These are phyloP conservation scores for Aspergillus bombycis DNA, from an alignment of 2,329 filamentous ascomycete species.

Conservation along the genomic window DNA sequence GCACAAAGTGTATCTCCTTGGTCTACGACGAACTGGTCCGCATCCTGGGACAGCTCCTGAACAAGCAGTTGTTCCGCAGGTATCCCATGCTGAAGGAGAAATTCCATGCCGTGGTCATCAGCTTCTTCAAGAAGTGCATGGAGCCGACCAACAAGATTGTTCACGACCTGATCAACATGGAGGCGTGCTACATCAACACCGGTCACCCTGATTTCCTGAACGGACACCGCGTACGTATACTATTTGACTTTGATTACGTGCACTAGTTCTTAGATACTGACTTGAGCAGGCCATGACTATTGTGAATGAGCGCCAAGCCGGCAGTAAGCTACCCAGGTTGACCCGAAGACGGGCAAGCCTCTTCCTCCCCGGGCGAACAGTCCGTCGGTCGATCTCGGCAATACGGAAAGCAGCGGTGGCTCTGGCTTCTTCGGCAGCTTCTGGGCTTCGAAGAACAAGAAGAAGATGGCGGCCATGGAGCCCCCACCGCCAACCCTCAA, in stretches of 20 bases:
- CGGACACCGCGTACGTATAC: slow-evolving; percentile 72
- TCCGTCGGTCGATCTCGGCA: slow-evolving; percentile 64
- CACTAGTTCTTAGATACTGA: slow-evolving; percentile 20
- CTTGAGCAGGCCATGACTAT: slow-evolving; percentile 81
- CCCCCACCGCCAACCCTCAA: slow-evolving; percentile 89
- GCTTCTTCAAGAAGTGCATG: slow-evolving; percentile 98
- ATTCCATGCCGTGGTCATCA: slow-evolving; percentile 87
- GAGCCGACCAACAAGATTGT: slow-evolving; percentile 98
- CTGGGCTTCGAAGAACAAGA: slow-evolving; percentile 99
- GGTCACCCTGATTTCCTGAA: slow-evolving; percentile 98
- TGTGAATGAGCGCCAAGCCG: slow-evolving; percentile 87
- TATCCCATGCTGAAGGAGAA: slow-evolving; percentile 97
- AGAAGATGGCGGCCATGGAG: slow-evolving; percentile 99
- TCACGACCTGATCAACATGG: slow-evolving; percentile 89
- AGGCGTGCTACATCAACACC: slow-evolving; percentile 96
- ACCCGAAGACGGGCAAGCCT: slow-evolving; percentile 98
- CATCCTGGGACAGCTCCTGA: slow-evolving; percentile 85
- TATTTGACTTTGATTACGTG: not conserved
- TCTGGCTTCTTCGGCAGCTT: slow-evolving; percentile 96
- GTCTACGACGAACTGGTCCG: slow-evolving; percentile 97
- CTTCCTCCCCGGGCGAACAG: slow-evolving; percentile 77
- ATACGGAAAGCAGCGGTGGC: slow-evolving; percentile 58
- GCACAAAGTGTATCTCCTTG: slow-evolving; percentile 93
- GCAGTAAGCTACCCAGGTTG: slow-evolving; percentile 84
- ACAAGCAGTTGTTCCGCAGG: slow-evolving; percentile 85